phyloP scores from a whole-genome alignment of 73 alveolate genomes.

The Uronychia setigera region DNA sequence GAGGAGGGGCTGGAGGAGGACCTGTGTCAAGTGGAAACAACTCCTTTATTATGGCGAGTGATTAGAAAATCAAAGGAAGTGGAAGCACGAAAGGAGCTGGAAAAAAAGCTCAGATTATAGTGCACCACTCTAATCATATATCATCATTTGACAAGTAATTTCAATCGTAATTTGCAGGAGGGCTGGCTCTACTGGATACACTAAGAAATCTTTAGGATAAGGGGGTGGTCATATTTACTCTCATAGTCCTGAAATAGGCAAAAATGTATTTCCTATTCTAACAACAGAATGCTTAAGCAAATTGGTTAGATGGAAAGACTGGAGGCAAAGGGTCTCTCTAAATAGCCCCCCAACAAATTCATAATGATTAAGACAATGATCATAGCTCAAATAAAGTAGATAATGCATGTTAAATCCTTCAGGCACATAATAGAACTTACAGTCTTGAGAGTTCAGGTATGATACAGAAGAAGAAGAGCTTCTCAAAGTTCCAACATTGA shows the following conservation, averaged over 20 bases:
- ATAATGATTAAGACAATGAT: too few relatives aligned
- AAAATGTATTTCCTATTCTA: background rate
- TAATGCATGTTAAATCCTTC: too few relatives aligned
- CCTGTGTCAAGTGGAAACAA: background rate
- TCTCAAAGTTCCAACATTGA: background rate
- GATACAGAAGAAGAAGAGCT: background rate
- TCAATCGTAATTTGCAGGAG: background rate
- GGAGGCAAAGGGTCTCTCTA: background rate
- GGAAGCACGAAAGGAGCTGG: background rate
- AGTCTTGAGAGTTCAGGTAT: background rate
- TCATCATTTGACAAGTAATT: background rate
- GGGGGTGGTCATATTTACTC: background rate
- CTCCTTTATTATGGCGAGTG: background rate
- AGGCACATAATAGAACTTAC: background rate
- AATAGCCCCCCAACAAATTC: too few relatives aligned
- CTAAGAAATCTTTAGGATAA: background rate
- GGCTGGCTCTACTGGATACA: background rate
- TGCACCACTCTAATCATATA: background rate
- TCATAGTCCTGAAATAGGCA: background rate
- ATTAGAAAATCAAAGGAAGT: background rate
- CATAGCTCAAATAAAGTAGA: too few relatives aligned
- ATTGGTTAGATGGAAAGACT: background rate
- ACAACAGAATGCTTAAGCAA: background rate
- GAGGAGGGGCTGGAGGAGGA: background rate
- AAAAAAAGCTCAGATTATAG: background rate